phyloP scores from a whole-genome alignment of 208 protist species.

The Trichomonas tenax region DNA sequence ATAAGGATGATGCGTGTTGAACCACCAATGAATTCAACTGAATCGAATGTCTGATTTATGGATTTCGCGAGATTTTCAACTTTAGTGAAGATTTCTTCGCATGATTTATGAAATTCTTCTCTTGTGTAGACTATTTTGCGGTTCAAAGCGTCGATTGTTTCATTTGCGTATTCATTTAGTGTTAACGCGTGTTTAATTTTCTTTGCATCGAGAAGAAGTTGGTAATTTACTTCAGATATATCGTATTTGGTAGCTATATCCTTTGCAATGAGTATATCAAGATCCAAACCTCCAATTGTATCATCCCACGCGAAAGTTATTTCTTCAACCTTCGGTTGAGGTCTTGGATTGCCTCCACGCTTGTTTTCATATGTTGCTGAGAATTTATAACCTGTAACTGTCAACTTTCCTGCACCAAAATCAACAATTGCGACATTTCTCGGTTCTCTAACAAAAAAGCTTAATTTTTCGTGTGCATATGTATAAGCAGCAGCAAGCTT shows the following conservation, averaged over 20 bases:
- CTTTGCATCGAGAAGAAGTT: not conserved
- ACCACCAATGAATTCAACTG: not conserved
- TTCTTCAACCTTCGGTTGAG: not conserved
- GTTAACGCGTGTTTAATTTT: not conserved
- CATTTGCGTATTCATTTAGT: not conserved
- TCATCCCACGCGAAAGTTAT: not conserved
- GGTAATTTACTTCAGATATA: not conserved
- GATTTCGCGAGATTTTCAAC: not conserved
- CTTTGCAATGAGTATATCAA: not conserved
- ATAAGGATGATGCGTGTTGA: not conserved
- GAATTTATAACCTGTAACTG: not conserved
- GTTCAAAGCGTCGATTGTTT: not conserved
- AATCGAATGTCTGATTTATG: not conserved
- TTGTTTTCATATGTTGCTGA: not conserved
- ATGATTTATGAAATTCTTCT: not conserved
- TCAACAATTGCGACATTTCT: not conserved
- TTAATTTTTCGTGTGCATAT: slow-evolving; percentile 3
- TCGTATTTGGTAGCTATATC: not conserved
- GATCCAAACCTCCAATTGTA: not conserved
- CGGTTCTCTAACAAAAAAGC: not conserved
- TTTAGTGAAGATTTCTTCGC: not conserved
- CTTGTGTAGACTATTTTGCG: not conserved
- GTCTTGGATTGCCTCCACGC: not conserved
- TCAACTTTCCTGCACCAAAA: not conserved
- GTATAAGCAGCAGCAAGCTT: not conserved